Conservation (phyloP, 495 filamentous ascomycete species). For the Lophiostoma macrostomum region DNA sequence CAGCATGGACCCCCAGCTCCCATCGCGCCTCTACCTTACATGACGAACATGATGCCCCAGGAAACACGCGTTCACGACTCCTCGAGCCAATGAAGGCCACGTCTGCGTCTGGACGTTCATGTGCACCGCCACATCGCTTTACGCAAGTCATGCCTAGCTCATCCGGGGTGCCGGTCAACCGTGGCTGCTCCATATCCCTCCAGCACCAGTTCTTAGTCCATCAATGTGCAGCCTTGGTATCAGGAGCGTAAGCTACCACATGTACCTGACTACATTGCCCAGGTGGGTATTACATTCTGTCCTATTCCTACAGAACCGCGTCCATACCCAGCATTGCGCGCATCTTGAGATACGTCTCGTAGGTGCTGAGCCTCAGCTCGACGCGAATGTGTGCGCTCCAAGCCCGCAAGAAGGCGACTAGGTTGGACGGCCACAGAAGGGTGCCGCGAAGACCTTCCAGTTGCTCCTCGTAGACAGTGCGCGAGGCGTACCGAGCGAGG, state of each 20-base stretch:
- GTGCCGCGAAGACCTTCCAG: constrained; percentile 69
- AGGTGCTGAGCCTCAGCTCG: constrained; percentile 60
- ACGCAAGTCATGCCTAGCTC: not conserved
- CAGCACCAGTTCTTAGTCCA: no score
- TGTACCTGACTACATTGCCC: no score
- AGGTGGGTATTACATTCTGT: not conserved
- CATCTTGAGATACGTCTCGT: constrained; percentile 57
- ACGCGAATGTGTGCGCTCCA: constrained; percentile 60
- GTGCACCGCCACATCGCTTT: constrained; percentile 4
- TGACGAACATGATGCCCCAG: not conserved
- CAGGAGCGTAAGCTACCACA: no score
- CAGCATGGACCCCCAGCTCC: not conserved
- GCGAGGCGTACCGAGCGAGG: constrained; percentile 85
- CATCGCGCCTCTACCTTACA: not conserved
- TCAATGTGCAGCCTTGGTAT: no score
- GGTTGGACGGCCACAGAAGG: constrained; percentile 53
- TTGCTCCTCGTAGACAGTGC: constrained; percentile 84
- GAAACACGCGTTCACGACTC: not conserved
- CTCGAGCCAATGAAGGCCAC: constrained; percentile 2
- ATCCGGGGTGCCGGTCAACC: not conserved
- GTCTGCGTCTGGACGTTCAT: no score
- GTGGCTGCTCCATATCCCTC: no score
- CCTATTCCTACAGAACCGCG: constrained; percentile 5
- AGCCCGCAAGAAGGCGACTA: constrained; percentile 54
- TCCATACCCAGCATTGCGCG: constrained; percentile 47